Base-by-base conservation (phyloP, 768 basidiomycete species). In the Tylopilus vinaceipallidus region DNA sequence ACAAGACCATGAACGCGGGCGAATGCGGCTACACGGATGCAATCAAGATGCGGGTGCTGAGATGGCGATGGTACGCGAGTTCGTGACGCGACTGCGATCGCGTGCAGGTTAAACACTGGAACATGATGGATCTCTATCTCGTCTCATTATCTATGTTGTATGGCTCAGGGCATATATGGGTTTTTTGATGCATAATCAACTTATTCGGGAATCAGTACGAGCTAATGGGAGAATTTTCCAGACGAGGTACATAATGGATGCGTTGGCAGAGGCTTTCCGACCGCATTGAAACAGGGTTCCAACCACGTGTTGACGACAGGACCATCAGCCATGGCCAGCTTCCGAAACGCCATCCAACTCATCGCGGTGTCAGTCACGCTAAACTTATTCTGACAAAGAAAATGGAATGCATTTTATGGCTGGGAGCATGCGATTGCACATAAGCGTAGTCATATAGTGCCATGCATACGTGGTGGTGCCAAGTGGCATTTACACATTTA, bases 51-150 rank as follows among this genome's bases (percentile, higher is more conserved):
- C 56, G 54, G 47, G 67, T 69, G 37, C 32, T 65, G 30, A 53
- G 65, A 34, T 66, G 65, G 65, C 46, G 60, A 23, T 66, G 65
- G 65, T 47, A 57, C 39, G 14, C 34, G 16, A 32, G 13, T 20
- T 13, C 29, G 6, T 57, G 52, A 50, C 32, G 40, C 20, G 26
- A 44, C 23, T 19, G 30, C 39, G 52, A 53, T 30, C 26, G 24
- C 6, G 9, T 22, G 12, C 17, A 8, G 2, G 48, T 4, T 23
- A n/a, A n/a, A 26, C 2, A 11, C 7, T 19, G 5, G 12, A 33
- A n/a, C 8, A 14, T 11, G 19, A 29, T 54, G 33, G 17, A 40
- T 29, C n/a, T 45, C 2, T 39, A 53, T 61, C 45, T 61, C 49
- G 47, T 37, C 38, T 46, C 10, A 39, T 52, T 34, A 60, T 60